phyloP scores from a whole-genome alignment of 2,329 filamentous ascomycete species.

The Hymenoscyphus scutula region DNA sequence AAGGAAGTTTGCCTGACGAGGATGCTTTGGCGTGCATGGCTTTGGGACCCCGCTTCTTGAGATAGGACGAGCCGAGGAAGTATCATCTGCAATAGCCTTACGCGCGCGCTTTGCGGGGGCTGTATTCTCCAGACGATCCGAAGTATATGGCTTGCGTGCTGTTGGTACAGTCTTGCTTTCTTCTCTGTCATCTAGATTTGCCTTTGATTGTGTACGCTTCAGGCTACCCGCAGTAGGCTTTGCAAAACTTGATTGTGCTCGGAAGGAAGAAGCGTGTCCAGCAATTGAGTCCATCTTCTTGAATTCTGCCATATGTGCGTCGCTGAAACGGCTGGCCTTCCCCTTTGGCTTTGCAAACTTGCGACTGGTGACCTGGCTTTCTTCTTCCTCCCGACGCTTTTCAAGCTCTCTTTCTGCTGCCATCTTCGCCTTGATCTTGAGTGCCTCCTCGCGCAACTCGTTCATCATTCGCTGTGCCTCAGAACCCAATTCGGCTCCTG shows the following conservation, averaged over 20 bases:
- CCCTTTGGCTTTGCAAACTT: conserved; percentile 80
- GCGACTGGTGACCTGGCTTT: conserved; percentile 51
- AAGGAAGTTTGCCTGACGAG: conserved; percentile 46
- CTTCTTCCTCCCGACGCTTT: conserved; percentile 42
- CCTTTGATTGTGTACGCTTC: conserved; percentile 57
- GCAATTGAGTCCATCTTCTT: conserved; percentile 98
- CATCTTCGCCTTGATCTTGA: conserved; percentile 68
- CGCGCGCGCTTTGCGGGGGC: conserved; percentile 69
- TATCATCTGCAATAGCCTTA: conserved; percentile 65
- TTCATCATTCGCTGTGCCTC: conserved; percentile 61
- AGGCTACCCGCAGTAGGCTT: conserved; percentile 48
- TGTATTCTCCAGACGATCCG: conserved; percentile 33
- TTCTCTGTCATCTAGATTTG: conserved; percentile 61
- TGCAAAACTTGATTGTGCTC: conserved; percentile 53
- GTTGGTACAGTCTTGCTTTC: conserved; percentile 39
- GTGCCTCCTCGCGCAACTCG: conserved; percentile 70
- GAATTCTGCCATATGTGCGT: conserved; percentile 83
- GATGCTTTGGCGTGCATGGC: conserved; percentile 42
- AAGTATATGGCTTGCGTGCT: conserved; percentile 7
- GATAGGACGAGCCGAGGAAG: conserved; percentile 60
- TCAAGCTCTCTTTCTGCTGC: conserved; percentile 59
- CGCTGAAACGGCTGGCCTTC: conserved; percentile 76
- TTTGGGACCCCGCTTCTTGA: conserved; percentile 48
- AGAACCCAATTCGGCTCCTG: conserved; percentile 56
- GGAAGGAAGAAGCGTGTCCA: conserved; percentile 76